A percentile compares a stretch with the other conserved stretches of the same genome.
These are phyloP conservation scores for Saccharomyces eubayanus DNA, from an alignment of 805 yeast species.

Conservation along the genomic window DNA sequence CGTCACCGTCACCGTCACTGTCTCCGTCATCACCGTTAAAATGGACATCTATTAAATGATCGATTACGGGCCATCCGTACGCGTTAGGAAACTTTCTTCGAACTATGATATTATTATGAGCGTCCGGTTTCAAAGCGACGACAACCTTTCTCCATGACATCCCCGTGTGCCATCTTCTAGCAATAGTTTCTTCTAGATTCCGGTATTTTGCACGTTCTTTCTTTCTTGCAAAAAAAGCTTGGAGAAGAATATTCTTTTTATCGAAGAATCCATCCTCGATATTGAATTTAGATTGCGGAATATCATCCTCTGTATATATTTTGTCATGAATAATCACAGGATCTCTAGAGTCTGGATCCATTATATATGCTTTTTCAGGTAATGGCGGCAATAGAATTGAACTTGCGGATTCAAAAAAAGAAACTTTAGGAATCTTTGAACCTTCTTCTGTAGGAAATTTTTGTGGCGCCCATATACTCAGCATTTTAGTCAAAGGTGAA, in stretches of 20 bases:
- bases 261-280: constrained; percentile 11
- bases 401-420: constrained; percentile 62
- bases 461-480: constrained; percentile 37
- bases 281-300: constrained; percentile 31
- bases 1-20: background rate
- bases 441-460: constrained; percentile 9
- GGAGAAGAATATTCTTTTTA: constrained; percentile 26
- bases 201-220: constrained; percentile 4
- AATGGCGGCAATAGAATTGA: constrained; percentile 61
- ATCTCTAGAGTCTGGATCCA: constrained; percentile 53
- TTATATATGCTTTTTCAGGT: constrained; percentile 53
- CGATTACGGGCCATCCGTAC: constrained; percentile 76
- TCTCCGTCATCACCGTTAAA: constrained; percentile 32
- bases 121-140: constrained; percentile 81
- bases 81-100: constrained; percentile 82
- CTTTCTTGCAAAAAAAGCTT: constrained; percentile 23
- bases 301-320: constrained; percentile 44
- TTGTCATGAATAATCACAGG: constrained; percentile 61
- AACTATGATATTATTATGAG: constrained; percentile 88
- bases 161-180: constrained; percentile 76
- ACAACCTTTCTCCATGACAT: constrained; percentile 89
- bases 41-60: constrained; percentile 54
- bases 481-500: constrained; percentile 39
- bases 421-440: constrained; percentile 48
- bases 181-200: constrained; percentile 52